Base-by-base conservation (phyloP, 495 filamentous ascomycete genomes). In the Aspergillus mulundensis region DNA sequence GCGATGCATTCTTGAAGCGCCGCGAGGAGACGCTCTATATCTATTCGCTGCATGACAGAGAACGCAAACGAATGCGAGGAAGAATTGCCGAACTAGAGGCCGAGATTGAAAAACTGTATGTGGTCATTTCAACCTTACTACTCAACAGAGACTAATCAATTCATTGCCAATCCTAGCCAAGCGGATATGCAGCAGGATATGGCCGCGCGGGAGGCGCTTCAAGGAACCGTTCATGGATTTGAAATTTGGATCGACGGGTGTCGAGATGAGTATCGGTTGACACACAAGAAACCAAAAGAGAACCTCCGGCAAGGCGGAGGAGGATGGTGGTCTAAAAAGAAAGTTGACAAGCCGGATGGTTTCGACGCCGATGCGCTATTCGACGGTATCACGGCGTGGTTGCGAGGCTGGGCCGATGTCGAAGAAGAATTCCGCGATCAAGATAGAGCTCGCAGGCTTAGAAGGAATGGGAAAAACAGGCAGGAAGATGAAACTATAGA, bases 341-440 rank as follows among this genome's bases (percentile, higher is more conserved):
- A 63, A 38, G 38, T 24, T 1, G 54, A 61, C 12, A 44, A 58
- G n/a, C 48, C 45, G 4, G 21, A 19, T 23, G 63, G 62, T 14
- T 58, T 57, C 15, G 65, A 32, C 18, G 25, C 50, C 20, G 67
- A 72, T 34, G 53, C 57, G 21, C 59, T 74, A 11, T 46, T 72
- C 12, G 73, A 76, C 15, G 73, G 71, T 0, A 65, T 75, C 7
- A 62, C 45, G 16, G 73, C 67, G 7, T 76, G 71, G 71, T 73
- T 75, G 71, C 63, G 70, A 8, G 73, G 71, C 12, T 73, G 71
- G 71, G 67, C 63, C 48, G 71, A 75, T 60, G 62, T 69, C 14
- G 68, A 73, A 61, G 71, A 72, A 49, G 73, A 62, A 6, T 71
- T 70, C 43, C 57, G 59, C 25, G 42, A 58, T n/a, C 63, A 69